Base-by-base conservation (phyloP, 768 basidiomycete species). In the Tricholoma saponaceum region DNA sequence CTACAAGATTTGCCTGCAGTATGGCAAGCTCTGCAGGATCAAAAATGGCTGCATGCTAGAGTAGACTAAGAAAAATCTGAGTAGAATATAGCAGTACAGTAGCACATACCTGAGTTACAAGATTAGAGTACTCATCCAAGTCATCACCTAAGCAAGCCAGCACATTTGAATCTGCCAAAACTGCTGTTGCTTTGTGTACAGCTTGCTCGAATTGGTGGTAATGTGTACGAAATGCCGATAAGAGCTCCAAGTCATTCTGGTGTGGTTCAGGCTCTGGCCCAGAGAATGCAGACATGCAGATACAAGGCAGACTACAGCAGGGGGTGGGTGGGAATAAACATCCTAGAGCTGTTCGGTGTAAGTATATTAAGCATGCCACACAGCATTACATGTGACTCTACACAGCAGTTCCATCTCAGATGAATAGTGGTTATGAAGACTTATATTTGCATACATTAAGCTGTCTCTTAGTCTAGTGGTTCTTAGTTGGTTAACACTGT, bases 51-150 rank as follows among this genome's bases (percentile, higher is more conserved):
- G 54, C 14, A 52, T 30, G 14, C 57, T 23, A 46, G 28, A 16
- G 23, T 9, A 12, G 22, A 5, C 13, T 37, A 37, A 37, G 35
- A 12, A 37, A 12, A 52, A 51, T 44, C 54, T 51, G 35, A 5
- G 30, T 16, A 25, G 14, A 26, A n/a, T 33, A 26, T 28, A 47
- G 5, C 5, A 33, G 6, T 23, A 51, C 39, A 30, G 13, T 5
- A 44, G 28, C 39, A 28, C 35, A n/a, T 55, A 64, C 63, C 50
- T 61, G 54, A 26, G 50, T 35, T 16, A 64, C 49, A 18, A 61
- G 30, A n/a, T 16, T 22, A 9, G 39, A 13, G 47, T 55, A 64
- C 46, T 58, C 52, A 18, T 56, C 41, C 20, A 64, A 46, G 39
- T 64, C 58, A 51, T 64, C 58, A 12, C 39, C 53, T 18, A 64